These are phyloP conservation scores for Psophocarpus tetragonolobus DNA, from an alignment of 306 rosid species.

Conservation along the genomic window DNA sequence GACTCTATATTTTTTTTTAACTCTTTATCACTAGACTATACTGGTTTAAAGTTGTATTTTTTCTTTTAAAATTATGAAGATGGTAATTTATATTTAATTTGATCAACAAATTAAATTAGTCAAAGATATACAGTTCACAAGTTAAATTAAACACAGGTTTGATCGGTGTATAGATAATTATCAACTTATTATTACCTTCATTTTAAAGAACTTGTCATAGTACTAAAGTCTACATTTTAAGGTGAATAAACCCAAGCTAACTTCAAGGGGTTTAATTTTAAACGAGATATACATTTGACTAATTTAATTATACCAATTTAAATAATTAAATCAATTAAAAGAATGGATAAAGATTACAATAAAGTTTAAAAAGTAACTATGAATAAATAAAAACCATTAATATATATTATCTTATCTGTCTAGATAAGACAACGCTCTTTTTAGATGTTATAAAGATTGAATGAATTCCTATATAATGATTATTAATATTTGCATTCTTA, in stretches of 20 bases:
- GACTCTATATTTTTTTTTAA: too few species aligned
- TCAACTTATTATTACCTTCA: neutral
- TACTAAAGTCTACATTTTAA: neutral
- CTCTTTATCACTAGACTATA: too few species aligned
- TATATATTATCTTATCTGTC: neutral
- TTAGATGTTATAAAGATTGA: neutral
- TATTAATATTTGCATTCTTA: neutral
- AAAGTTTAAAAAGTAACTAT: neutral
- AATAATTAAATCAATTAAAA: neutral
- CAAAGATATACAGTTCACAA: neutral
- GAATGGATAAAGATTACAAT: neutral
- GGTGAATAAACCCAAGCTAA: neutral
- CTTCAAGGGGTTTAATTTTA: neutral
- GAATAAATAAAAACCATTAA: neutral
- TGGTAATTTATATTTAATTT: neutral
- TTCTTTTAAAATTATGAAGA: neutral
- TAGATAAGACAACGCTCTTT: neutral
- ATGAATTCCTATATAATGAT: neutral
- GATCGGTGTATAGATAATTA: neutral
- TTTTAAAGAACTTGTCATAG: neutral
- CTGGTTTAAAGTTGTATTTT: too few species aligned
- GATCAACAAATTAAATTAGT: neutral
- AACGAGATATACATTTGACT: neutral
- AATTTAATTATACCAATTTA: neutral
- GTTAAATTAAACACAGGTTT: neutral